Evolutionary conservation across 306 rosid species (phyloP).

Genomic region (Acacia crassicarpa): DNA sequence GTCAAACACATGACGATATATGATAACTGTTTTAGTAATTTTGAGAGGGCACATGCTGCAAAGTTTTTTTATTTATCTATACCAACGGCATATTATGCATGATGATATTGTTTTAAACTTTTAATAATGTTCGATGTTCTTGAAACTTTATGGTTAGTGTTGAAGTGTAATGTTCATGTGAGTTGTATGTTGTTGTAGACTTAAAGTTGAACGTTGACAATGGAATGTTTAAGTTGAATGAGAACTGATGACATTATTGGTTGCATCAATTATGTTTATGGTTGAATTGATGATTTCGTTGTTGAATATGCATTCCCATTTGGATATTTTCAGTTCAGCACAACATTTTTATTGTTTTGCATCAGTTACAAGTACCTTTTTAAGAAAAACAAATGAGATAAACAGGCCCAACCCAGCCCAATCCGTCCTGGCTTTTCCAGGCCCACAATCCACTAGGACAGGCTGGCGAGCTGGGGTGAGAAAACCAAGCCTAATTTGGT

Average conservation of each 20-base stretch:
- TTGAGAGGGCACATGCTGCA: background rate
- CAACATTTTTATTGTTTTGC: background rate
- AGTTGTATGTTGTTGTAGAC: background rate
- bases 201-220: background rate
- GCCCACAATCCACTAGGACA: background rate
- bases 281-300: background rate
- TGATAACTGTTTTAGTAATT: background rate
- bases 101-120: background rate
- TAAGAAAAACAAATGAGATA: background rate
- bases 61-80: background rate
- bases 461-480: background rate
- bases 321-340: background rate
- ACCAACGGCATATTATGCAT: background rate
- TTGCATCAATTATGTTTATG: background rate
- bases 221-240: background rate
- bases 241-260: background rate
- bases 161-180: background rate
- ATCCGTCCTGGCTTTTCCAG: background rate
- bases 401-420: background rate
- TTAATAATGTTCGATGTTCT: background rate
- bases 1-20: background rate
- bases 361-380: background rate
- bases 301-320: background rate
- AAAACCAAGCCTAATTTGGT: background rate
- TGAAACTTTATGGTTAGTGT: background rate